Evolutionary conservation across 345 rosid species (phyloP), one percentile per base, ranked within the genome.

Genomic region (Pugionium cornutum): DNA sequence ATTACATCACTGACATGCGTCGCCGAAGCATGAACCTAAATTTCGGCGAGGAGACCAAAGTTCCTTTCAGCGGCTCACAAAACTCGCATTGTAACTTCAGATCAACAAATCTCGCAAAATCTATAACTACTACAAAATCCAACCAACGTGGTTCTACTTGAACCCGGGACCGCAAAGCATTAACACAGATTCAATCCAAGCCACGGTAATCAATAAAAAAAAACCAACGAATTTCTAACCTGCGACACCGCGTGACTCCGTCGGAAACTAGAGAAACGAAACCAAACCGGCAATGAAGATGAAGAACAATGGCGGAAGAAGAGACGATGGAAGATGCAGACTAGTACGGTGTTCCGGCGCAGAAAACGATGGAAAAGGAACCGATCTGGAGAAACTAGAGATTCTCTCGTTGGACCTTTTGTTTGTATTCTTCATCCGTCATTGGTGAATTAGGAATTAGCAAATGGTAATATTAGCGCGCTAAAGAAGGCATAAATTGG

Each of bases 181-280:
- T n/a, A n/a, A n/a, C n/a, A 48, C n/a, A 1, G 26, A 45, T 28
- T 18, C 5, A 46, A 18, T 30, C 35, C 11, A 67, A 48, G 50
- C 36, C 6, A 39, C n/a, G 4, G 4, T 2, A 27, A 50, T 53
- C 1, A n/a, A n/a, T n/a, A n/a, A 36, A 4, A 36, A 40, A 9
- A 25, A 53, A 8, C 28, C 25, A 29, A 68, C 27, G 31, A 4
- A 44, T 29, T 9, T 50, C 67, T 47, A 32, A 76, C 78, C 80
- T 56, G 62, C 50, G 27, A 51, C 69, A 39, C 57, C 64, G 64
- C 57, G n/a, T 59, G 28, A 65, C 40, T 7, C 3, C 6, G 4
- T 1, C 33, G 31, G 40, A 27, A 61, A 11, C 53, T 4, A 4
- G 4, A 56, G 28, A 53, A 39, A 33, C 74, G 2, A 47, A 49